Evolutionary conservation across 805 yeast species (phyloP).

Genomic region (Candida tammaniensis): DNA sequence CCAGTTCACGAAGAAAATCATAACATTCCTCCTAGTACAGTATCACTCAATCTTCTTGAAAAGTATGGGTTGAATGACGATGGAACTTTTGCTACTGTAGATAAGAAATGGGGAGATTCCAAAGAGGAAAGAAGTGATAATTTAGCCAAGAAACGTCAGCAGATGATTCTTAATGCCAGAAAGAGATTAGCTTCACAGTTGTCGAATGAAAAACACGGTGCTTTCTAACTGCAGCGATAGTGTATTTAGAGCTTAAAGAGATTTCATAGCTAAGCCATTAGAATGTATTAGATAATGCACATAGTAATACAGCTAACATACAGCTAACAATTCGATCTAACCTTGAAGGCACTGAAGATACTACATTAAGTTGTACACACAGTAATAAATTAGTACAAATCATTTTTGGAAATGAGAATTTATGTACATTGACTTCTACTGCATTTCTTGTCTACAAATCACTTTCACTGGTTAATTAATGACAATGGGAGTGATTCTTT

Average conservation of each 20-base stretch:
- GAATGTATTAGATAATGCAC: background rate
- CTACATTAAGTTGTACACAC: no score
- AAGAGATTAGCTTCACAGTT: slow-evolving; percentile 46
- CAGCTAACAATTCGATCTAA: no score
- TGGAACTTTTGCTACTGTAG: slow-evolving; percentile 17
- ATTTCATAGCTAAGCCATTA: no score
- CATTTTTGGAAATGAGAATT: no score
- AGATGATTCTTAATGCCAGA: slow-evolving; percentile 42
- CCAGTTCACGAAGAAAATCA: slow-evolving; percentile 4
- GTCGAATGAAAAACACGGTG: slow-evolving; percentile 20
- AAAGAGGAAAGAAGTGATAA: slow-evolving; percentile 18
- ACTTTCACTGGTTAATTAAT: no score
- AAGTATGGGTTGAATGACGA: slow-evolving; percentile 40
- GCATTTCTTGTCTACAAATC: background rate
- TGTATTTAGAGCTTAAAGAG: no score
- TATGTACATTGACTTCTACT: background rate
- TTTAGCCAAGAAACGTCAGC: slow-evolving; percentile 31
- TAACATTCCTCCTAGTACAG: slow-evolving; percentile 23
- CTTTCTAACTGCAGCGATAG: background rate
- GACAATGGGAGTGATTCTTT: slow-evolving; percentile 21
- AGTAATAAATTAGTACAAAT: no score
- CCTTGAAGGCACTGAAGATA: no score
- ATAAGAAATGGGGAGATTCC: slow-evolving; percentile 21
- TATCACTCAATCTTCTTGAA: slow-evolving; percentile 24
- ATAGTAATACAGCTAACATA: no score